These are phyloP conservation scores for Kodamaea sp. DNA, from an alignment of 1,139 yeast genomes.

Conservation along the genomic window DNA sequence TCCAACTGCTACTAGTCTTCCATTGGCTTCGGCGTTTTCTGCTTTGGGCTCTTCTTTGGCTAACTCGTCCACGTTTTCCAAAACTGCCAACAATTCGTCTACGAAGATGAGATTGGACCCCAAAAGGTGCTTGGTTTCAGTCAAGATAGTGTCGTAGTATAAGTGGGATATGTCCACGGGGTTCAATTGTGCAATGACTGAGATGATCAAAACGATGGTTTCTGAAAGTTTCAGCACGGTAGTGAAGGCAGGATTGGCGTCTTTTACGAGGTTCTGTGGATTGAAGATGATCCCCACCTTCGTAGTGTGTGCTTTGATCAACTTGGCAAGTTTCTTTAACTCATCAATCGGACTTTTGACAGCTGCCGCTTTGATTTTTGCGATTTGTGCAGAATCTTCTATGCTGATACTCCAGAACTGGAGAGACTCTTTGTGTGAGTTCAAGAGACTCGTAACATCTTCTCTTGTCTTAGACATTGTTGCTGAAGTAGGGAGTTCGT, in stretches of 20 bases:
- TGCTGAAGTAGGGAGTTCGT: too few species aligned
- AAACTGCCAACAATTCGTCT: slow-evolving; percentile 30
- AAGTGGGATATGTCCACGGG: slow-evolving; percentile 38
- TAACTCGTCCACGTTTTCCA: slow-evolving; percentile 17
- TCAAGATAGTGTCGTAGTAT: slow-evolving; percentile 41
- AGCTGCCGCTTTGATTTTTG: slow-evolving; percentile 31
- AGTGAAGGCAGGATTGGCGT: slow-evolving; percentile 49
- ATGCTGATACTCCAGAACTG: slow-evolving; percentile 30
- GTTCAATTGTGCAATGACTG: slow-evolving; percentile 40
- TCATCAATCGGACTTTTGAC: slow-evolving; percentile 55
- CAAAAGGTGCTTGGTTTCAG: slow-evolving; percentile 31
- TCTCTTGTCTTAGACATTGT: slow-evolving; percentile 14
- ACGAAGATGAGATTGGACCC: slow-evolving; percentile 21
- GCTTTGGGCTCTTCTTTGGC: slow-evolving; percentile 21
- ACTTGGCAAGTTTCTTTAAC: slow-evolving; percentile 53
- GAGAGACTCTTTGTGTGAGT: slow-evolving; percentile 38
- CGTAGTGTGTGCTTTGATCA: slow-evolving; percentile 77
- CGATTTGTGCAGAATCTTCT: slow-evolving; percentile 6
- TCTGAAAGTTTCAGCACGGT: slow-evolving; percentile 55
- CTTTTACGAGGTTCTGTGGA: slow-evolving; percentile 50
- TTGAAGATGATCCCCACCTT: slow-evolving; percentile 76
- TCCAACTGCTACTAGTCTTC: slow-evolving; percentile 60
- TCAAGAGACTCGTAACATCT: slow-evolving; percentile 30
- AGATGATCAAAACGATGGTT: slow-evolving; percentile 43
- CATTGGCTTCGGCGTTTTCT: slow-evolving; percentile 19